Evolutionary conservation across 2,329 filamentous ascomycete species (phyloP), one percentile per base, ranked within the genome.

Genomic region (Ophiognomonia clavigignenti-juglandacearum): DNA sequence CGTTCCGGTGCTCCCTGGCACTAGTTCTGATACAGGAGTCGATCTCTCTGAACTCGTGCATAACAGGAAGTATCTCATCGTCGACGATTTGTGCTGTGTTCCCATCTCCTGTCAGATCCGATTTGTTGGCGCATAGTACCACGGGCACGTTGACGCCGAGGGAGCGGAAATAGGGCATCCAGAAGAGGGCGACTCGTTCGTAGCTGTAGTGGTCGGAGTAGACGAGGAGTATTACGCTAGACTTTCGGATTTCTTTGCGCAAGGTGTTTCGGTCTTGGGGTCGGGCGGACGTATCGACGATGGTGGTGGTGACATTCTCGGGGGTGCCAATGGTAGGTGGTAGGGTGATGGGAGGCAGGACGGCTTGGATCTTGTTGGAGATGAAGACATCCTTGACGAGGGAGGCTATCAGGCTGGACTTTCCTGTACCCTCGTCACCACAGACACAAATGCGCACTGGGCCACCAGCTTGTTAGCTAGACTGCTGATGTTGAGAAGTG

Each of bases 151-250:
- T 98, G 62, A 98, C 93, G n/a, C 93, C 93, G 32, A 98, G 79
- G 4, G 91, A 96, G 52, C 93, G 86, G 62, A 98, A 97, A 67
- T 96, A 95, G 10, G 93, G 93, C 80, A 98, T 86, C 93, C 93
- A 98, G 67, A 97, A 98, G 38, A 98, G 75, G 4, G 92, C 93
- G 4, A 98, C 91, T 31, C 93, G 78, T 64, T 98, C 93, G 71
- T 97, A 98, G 75, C 91, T 97, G 73, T 98, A 98, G 69, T 97
- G 92, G 65, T 98, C 93, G 56, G 91, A 91, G 67, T 98, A 98
- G 45, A 98, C 91, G 36, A 98, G 81, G 16, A 97, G 77, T 54
- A 98, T 97, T 56, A 96, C 92, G 64, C 96, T 98, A 61, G 86
- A 93, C 66, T 96, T 96, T 54, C 93, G 84, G 53, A 98, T 91